These are phyloP conservation scores for Fusarium incarnatum DNA, from an alignment of 2,329 filamentous ascomycete species.

Conservation along the genomic window DNA sequence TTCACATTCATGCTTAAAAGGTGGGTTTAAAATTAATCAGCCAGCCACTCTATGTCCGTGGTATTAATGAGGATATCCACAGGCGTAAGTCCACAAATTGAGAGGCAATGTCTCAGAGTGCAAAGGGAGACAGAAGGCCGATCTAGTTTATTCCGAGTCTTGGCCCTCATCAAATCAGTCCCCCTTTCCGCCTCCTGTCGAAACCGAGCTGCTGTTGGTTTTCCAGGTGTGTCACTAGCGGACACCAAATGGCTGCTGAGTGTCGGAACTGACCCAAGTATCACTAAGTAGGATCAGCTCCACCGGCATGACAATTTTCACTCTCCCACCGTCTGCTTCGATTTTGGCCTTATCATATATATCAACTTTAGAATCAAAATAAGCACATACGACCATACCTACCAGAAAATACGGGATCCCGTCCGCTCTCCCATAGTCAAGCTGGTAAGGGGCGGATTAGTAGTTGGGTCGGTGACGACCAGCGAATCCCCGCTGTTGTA, in stretches of 20 bases:
- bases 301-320: neutral
- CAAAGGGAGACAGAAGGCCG: neutral
- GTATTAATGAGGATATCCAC: neutral
- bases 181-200: fast-evolving
- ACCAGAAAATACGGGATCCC: neutral
- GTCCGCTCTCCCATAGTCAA: neutral
- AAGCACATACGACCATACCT: neutral
- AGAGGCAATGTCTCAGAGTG: neutral
- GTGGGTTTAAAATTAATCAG: neutral
- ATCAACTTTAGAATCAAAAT: fast-evolving
- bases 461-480: neutral
- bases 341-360: fast-evolving
- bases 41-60: neutral
- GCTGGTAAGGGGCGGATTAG: neutral
- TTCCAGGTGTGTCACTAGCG: too few species aligned
- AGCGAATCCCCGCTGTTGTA: neutral
- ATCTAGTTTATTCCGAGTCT: too few species aligned
- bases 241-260: too few species aligned
- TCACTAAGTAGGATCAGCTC: neutral
- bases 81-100: neutral
- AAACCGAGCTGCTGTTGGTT: neutral
- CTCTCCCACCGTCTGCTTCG: fast-evolving
- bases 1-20: neutral
- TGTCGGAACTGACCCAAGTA: neutral
- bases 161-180: fast-evolving